A percentile compares a stretch with the other conserved stretches of the same genome.
Conservation (phyloP, 1,284 basidiomycete species). For the Polyporus tsugae region DNA sequence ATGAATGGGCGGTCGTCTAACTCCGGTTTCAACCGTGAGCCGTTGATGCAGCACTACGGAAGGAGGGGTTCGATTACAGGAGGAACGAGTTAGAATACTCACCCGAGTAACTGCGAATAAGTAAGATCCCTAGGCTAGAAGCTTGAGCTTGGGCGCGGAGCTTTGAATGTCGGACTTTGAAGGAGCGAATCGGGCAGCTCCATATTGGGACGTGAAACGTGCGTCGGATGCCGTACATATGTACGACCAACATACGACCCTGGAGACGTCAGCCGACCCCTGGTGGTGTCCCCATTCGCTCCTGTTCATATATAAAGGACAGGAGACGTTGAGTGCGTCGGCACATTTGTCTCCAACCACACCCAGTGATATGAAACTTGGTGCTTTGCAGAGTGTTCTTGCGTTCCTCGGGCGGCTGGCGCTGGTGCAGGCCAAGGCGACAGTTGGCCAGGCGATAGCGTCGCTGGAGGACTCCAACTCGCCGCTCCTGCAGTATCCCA, state of each 20-base stretch:
- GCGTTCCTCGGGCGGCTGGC: constrained; percentile 13
- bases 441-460: constrained; percentile 49
- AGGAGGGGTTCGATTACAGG: too few species aligned
- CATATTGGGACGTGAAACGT: not conserved
- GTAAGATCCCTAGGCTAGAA: too few species aligned
- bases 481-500: constrained; percentile 55
- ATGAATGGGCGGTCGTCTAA: constrained; percentile 52
- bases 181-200: not conserved
- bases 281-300: not conserved
- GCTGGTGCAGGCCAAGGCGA: constrained; percentile 35
- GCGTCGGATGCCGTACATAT: constrained; percentile 2
- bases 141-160: too few species aligned
- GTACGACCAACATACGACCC: too few species aligned
- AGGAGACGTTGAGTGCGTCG: not conserved
- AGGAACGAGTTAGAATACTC: too few species aligned
- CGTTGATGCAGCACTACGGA: too few species aligned
- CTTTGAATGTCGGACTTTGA: too few species aligned
- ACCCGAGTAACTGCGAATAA: too few species aligned
- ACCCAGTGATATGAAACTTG: constrained; percentile 16
- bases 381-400: not conserved
- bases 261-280: not conserved
- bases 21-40: not conserved
- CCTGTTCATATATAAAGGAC: not conserved
- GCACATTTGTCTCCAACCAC: not conserved
- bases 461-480: constrained; percentile 51